These are phyloP conservation scores for Calonectria honghensis DNA, from an alignment of 2,329 filamentous ascomycete genomes.

Conservation along the genomic window DNA sequence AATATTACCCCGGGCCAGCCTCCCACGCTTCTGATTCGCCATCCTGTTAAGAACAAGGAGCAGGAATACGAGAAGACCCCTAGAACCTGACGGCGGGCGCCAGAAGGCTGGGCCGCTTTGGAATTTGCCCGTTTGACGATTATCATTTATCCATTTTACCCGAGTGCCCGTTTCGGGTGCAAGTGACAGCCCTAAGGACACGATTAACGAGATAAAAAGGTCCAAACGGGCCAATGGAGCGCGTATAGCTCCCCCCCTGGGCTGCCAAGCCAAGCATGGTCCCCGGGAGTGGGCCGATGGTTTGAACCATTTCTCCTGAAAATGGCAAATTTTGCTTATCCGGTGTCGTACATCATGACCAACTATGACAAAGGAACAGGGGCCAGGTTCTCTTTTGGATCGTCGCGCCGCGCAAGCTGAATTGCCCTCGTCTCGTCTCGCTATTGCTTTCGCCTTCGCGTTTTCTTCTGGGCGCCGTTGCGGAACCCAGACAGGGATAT, in stretches of 20 bases:
- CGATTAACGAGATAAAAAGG: background rate
- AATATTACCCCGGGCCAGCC: background rate
- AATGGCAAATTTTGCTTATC: background rate
- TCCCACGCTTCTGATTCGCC: background rate
- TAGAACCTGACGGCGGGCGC: background rate
- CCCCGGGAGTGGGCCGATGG: background rate
- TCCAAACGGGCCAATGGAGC: background rate
- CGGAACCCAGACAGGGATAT: background rate
- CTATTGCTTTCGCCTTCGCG: background rate
- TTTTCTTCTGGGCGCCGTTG: background rate
- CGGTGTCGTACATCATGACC: background rate
- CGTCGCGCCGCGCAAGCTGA: background rate
- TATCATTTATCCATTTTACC: background rate
- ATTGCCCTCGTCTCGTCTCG: background rate
- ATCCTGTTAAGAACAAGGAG: background rate
- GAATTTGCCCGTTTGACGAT: background rate
- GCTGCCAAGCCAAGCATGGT: background rate
- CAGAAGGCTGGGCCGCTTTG: background rate
- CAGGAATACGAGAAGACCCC: background rate
- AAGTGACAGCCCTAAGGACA: background rate
- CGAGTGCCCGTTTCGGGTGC: background rate
- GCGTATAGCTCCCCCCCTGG: background rate
- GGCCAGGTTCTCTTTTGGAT: background rate
- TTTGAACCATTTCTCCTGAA: background rate
- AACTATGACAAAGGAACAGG: background rate